phyloP scores from a whole-genome alignment of 2,329 filamentous ascomycete genomes.

The Parastagonospora avenae region DNA sequence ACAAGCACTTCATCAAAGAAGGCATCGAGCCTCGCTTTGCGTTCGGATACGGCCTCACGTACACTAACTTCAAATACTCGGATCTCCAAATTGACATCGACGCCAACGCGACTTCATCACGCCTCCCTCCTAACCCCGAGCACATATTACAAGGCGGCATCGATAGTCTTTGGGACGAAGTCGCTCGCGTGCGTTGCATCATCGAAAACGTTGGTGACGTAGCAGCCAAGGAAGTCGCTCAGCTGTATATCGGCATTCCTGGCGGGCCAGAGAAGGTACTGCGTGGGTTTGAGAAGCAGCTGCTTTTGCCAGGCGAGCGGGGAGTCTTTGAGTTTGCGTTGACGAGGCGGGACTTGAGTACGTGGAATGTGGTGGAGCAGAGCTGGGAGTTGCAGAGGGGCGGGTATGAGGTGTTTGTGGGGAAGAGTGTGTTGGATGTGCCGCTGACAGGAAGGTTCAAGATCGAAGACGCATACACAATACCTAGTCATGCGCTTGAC shows the following conservation, averaged over 20 bases:
- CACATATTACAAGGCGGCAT: constrained; percentile 23
- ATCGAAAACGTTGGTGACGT: constrained; percentile 70
- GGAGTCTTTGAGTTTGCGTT: constrained; percentile 68
- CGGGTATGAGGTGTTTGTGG: constrained; percentile 29
- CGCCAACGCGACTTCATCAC: constrained; percentile 58
- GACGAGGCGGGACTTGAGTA: constrained; percentile 77
- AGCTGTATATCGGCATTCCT: constrained; percentile 69
- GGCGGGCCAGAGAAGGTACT: constrained; percentile 66
- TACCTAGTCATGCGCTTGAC: too few species aligned
- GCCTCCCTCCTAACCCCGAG: constrained; percentile 50
- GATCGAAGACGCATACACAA: neutral
- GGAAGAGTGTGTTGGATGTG: constrained; percentile 35
- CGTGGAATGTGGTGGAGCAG: constrained; percentile 76
- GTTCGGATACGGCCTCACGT: constrained; percentile 75
- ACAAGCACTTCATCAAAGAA: constrained; percentile 70
- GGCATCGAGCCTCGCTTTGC: constrained; percentile 71
- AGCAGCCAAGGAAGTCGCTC: constrained; percentile 71
- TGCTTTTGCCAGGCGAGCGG: constrained; percentile 68
- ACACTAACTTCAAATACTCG: constrained; percentile 73
- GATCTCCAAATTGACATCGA: constrained; percentile 59
- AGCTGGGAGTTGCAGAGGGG: constrained; percentile 67
- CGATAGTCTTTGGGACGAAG: constrained; percentile 64
- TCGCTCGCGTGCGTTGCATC: constrained; percentile 67
- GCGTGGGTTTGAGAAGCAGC: constrained; percentile 76
- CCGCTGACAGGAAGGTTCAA: constrained; percentile 10